Evolutionary conservation across 768 basidiomycete genomes (phyloP), one percentile per base, ranked within the genome.

Genomic region (Leccinum subtestaceum): DNA sequence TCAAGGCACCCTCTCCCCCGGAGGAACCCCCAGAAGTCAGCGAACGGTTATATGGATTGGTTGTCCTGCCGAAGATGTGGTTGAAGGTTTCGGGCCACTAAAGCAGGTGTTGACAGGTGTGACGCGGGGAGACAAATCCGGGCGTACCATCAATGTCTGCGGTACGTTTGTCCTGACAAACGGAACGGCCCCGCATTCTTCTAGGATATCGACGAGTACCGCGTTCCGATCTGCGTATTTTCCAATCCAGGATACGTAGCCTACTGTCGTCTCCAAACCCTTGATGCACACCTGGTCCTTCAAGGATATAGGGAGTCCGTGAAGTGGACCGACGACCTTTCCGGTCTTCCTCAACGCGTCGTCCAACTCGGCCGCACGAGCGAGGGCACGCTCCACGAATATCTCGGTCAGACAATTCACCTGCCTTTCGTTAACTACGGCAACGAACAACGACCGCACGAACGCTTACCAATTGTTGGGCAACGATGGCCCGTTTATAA

Each of bases 321-420:
- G 91, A 4, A 92, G 75, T 3, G 88, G 86, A 0, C 92, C 92
- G 1, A 88, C 74, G 2, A 81, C 73, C 59, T 80, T 80, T 21
- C 92, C 92, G 0, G 84, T 92, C 60, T 65, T 74, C 63, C 77
- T 78, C 46, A 89, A 71, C 60, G 83, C 72, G 5, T 80, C 81
- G 63, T 94, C 93, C 4, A 93, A 77, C 67, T 84, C 79, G 15
- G 78, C 72, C 2, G 93, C 92, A 10, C 85, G 78, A 13, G 72
- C 74, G 4, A 91, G 75, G 0, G 88, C 92, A 5, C 80, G 78
- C 29, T 92, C 87, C 53, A 91, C 80, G 63, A 89, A 91, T n/a
- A 91, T 85, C 70, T 93, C 91, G 0, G 91, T 93, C 38, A 93
- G 67, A 68, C 92, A 93, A 63, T 92, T 92, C 5, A 84, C 84